phyloP scores from a whole-genome alignment of 2,329 filamentous ascomycete genomes.

The Fusarium citri region DNA sequence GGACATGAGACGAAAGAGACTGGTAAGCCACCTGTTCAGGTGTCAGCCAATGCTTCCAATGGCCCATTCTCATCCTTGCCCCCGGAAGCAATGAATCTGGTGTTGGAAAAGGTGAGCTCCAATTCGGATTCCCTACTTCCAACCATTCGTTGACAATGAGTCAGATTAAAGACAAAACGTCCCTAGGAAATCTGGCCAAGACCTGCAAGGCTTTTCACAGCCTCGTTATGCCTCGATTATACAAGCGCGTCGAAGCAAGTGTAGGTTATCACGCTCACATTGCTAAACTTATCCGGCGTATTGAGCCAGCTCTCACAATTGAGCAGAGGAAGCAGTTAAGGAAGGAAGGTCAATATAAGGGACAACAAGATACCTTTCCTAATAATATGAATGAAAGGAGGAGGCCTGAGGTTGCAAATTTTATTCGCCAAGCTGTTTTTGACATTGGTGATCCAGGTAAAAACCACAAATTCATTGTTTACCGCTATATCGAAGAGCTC shows the following conservation, averaged over 20 bases:
- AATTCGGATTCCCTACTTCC: accelerated
- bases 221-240: conserved; percentile 25
- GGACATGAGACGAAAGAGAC: no score
- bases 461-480: conserved; percentile 27
- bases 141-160: not conserved
- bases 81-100: conserved; percentile 1
- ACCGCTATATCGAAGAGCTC: conserved; percentile 35
- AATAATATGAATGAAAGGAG: not conserved
- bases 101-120: conserved; percentile 19
- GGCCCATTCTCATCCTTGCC: not conserved
- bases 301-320: conserved; percentile 32
- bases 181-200: conserved; percentile 16
- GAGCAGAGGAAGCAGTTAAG: conserved; percentile 34
- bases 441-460: conserved; percentile 2
- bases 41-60: not conserved
- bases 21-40: no score
- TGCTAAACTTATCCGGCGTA: conserved; percentile 29
- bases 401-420: conserved; percentile 13
- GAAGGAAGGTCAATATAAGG: conserved; percentile 30
- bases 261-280: conserved; percentile 29
- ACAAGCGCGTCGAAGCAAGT: conserved; percentile 18
- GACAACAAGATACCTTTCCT: conserved; percentile 33
- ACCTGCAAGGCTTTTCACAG: conserved; percentile 37
- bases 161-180: conserved; percentile 5
- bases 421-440: conserved; percentile 22